A percentile compares a stretch with the other conserved stretches of the same genome.
These are phyloP conservation scores for Tetrahymena thermophila DNA, from an alignment of 73 alveolate genomes.

Conservation along the genomic window DNA sequence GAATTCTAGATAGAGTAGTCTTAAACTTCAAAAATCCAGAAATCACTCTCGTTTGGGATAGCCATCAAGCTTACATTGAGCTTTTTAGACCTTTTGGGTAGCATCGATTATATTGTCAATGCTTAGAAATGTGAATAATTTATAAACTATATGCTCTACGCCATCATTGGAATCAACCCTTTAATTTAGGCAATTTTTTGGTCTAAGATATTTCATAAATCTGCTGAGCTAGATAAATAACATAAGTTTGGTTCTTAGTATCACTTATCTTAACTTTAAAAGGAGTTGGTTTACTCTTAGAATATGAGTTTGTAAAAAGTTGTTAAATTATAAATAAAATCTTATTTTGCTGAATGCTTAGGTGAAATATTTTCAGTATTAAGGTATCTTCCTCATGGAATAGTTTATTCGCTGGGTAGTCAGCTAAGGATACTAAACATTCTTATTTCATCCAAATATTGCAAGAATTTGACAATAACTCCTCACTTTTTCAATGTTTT, in stretches of 20 bases:
- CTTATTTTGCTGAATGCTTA: background rate
- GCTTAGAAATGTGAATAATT: background rate
- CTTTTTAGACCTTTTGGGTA: background rate
- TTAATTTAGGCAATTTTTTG: background rate
- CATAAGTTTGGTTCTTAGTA: background rate
- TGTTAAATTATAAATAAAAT: background rate
- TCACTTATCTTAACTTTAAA: background rate
- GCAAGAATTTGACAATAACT: background rate
- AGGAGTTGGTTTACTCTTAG: background rate
- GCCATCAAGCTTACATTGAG: background rate
- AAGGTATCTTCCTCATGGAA: conserved; percentile 2
- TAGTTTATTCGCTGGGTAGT: background rate
- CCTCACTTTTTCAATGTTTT: background rate
- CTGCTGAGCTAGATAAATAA: background rate
- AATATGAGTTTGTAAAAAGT: background rate
- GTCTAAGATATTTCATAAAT: background rate
- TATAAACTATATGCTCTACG: background rate
- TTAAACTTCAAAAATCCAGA: background rate
- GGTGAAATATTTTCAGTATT: background rate
- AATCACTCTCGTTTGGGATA: background rate
- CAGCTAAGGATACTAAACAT: background rate
- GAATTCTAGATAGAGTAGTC: background rate
- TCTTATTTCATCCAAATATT: background rate
- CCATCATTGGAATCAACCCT: background rate
- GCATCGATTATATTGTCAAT: background rate